A percentile compares a stretch with the other conserved stretches of the same genome.
These are phyloP conservation scores for Coemansia sp. DNA, from an alignment of 192 early-diverging fungal species.

Conservation along the genomic window DNA sequence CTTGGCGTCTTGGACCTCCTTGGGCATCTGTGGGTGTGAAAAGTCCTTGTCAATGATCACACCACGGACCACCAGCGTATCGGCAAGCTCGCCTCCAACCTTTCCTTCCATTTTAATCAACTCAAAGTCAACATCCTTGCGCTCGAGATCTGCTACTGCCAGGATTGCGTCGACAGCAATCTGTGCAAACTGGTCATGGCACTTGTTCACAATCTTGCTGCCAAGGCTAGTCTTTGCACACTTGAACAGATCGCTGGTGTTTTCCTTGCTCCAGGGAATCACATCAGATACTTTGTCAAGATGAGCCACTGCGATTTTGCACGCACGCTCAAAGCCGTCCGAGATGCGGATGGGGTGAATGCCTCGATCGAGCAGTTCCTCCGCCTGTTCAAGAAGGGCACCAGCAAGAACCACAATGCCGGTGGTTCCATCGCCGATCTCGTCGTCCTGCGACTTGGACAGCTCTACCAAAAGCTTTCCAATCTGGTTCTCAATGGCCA, in stretches of 20 bases:
- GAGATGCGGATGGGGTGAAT: slow-evolving; percentile 99
- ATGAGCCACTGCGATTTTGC: slow-evolving; percentile 89
- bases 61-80: slow-evolving; percentile 92
- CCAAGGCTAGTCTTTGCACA: slow-evolving; percentile 97
- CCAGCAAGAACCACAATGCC: slow-evolving; percentile 99
- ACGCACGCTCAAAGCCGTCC: slow-evolving; percentile 98
- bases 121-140: slow-evolving; percentile 99
- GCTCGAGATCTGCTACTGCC: slow-evolving; percentile 96
- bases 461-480: slow-evolving; percentile 97
- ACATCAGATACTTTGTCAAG: slow-evolving; percentile 91
- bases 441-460: slow-evolving; percentile 98
- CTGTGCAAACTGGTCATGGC: slow-evolving; percentile 96
- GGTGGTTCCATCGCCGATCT: slow-evolving; percentile 99
- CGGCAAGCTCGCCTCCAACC: slow-evolving; percentile 93
- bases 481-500: slow-evolving; percentile 99
- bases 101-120: slow-evolving; percentile 99
- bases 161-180: slow-evolving; percentile 99
- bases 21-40: slow-evolving; percentile 99
- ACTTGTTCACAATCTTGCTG: slow-evolving; percentile 99
- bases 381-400: slow-evolving; percentile 95
- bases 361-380: slow-evolving; percentile 90
- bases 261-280: slow-evolving; percentile 80
- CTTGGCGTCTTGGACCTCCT: slow-evolving; percentile 92
- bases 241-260: slow-evolving; percentile 85
- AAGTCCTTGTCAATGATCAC: slow-evolving; percentile 99